Base-by-base conservation (phyloP, 192 early-diverging fungal genomes). In the Gamsiella multidivaricata region DNA sequence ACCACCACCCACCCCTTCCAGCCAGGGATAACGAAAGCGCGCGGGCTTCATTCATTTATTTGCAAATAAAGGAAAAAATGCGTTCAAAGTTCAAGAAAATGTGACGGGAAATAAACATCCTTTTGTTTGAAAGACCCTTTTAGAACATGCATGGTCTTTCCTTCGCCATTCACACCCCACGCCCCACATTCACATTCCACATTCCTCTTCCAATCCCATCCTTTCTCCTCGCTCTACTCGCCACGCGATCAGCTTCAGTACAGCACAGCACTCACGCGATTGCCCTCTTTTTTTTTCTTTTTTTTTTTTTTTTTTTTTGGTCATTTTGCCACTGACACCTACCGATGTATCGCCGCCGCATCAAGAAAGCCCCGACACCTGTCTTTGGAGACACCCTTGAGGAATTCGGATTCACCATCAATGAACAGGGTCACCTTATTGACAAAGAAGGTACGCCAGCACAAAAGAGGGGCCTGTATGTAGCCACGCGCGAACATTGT, bases 261-360 rank as follows among this genome's bases (percentile, higher is more conserved):
- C 39, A 10, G 8, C 39, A 7, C 39, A 41, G 7, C 39, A 41
- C 7, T 41, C 3, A 29, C 42, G 15, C 58, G 2, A 6, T 45
- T 46, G 2, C 28, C 32, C 45, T 34, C 46, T 32, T 31, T 18
- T 10, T 9, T 22, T 12, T 47, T 49, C 45, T n/a, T 18, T 46
- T 18, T 5, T 18, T 52, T 23, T 23, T 10, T 49, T 36, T 52
- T 9, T 63, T n/a, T n/a, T n/a, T n/a, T n/a, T n/a, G n/a, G n/a
- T n/a, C n/a, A n/a, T n/a, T n/a, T n/a, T n/a, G n/a, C n/a, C n/a
- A n/a, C n/a, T n/a, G n/a, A n/a, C n/a, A n/a, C n/a, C 47, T 61
- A 26, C 12, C 58, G 46, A 76, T 76, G 73, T 76, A 76, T 33
- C 57, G 73, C 15, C 64, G 60, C 9, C 52, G 57, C 31, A 20